These are phyloP conservation scores for Beauveria caledonica DNA, from an alignment of 2,329 filamentous ascomycete species.

Conservation along the genomic window DNA sequence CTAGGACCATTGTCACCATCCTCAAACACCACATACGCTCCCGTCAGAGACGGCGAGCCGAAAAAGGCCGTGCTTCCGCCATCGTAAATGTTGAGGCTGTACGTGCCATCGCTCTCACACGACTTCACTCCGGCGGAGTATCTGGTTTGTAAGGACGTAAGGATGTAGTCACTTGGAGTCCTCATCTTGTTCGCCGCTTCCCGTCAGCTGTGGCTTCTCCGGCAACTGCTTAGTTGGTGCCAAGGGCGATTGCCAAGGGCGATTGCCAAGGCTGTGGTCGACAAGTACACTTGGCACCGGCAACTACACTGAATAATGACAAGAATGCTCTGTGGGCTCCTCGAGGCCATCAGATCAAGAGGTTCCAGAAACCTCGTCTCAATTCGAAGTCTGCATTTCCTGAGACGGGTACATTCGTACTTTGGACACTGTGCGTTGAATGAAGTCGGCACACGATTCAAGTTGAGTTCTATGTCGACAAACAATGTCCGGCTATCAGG, in stretches of 20 bases:
- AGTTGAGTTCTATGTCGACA: not conserved
- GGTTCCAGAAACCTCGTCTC: too few species aligned
- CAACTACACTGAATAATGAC: too few species aligned
- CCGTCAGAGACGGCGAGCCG: slow-evolving; percentile 5
- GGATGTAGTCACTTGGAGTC: too few species aligned
- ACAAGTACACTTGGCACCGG: too few species aligned
- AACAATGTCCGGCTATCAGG: not conserved
- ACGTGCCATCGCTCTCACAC: not conserved
- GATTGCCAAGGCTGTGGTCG: too few species aligned
- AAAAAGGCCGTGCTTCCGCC: not conserved
- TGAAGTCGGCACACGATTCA: not conserved
- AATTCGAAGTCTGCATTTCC: too few species aligned
- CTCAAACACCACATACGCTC: slow-evolving; percentile 6
- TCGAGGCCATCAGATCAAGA: too few species aligned
- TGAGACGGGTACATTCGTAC: too few species aligned
- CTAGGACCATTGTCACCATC: not conserved
- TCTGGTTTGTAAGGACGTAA: too few species aligned
- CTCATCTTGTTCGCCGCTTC: not conserved
- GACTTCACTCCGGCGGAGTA: not conserved
- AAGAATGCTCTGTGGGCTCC: too few species aligned
- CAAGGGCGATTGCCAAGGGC: not conserved
- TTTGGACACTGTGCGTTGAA: too few species aligned
- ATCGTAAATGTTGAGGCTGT: not conserved
- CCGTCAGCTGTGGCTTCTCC: not conserved
- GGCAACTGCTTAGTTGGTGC: not conserved